Conservation (phyloP, 192 early-diverging fungal genomes). For the Helicostylum pulchrum region DNA sequence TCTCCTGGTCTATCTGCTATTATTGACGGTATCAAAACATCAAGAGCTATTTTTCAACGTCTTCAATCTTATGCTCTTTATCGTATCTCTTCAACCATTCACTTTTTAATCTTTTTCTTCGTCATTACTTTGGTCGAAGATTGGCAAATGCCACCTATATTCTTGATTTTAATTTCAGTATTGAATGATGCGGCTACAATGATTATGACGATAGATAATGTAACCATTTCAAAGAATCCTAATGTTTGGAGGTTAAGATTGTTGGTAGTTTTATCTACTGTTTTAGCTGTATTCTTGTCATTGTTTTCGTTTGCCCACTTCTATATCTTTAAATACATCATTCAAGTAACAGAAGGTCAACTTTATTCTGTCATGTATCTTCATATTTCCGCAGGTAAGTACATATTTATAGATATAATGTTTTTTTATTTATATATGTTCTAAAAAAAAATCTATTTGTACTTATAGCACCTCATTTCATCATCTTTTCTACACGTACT, state of each 20-base stretch:
- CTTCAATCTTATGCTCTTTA: constrained; percentile 70
- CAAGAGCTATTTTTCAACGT: constrained; percentile 71
- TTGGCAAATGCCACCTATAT: constrained; percentile 62
- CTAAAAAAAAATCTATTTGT: no score
- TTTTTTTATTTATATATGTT: constrained; percentile 5
- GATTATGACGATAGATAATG: constrained; percentile 76
- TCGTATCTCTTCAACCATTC: constrained; percentile 75
- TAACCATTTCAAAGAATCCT: constrained; percentile 57
- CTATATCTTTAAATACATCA: constrained; percentile 51
- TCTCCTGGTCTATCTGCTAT: constrained; percentile 68
- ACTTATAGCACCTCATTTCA: constrained; percentile 66
- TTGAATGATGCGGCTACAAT: constrained; percentile 68
- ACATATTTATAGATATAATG: not conserved
- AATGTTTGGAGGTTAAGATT: constrained; percentile 76
- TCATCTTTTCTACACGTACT: constrained; percentile 71
- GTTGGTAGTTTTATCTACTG: constrained; percentile 59
- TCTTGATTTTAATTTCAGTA: constrained; percentile 68
- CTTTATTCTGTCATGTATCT: constrained; percentile 74
- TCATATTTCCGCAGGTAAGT: constrained; percentile 59
- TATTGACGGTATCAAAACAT: constrained; percentile 69
- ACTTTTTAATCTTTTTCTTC: constrained; percentile 80
- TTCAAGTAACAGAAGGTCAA: constrained; percentile 16
- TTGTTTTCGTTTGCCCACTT: constrained; percentile 65
- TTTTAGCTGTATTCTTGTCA: constrained; percentile 57
- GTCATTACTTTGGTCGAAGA: constrained; percentile 59